Evolutionary conservation across 345 rosid genomes (phyloP).

Genomic region (Alliaria petiolata): DNA sequence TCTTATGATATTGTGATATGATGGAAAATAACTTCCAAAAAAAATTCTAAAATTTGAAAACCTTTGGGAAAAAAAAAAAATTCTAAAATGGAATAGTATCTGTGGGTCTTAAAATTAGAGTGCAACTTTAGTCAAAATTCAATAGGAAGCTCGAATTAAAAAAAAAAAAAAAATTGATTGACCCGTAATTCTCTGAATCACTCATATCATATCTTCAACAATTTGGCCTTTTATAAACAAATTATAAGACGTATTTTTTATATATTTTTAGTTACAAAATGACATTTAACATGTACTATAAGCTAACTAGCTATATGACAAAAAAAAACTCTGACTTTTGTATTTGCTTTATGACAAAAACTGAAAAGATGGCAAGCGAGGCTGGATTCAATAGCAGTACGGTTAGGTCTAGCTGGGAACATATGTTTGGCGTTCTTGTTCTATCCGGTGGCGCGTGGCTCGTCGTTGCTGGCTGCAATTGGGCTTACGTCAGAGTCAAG

Average conservation of each 20-base stretch:
- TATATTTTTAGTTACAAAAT: neutral
- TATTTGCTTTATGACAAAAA: neutral
- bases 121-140: slow-evolving; percentile 2
- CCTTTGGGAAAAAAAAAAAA: too few relatives aligned
- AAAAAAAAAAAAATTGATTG: neutral
- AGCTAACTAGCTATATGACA: neutral
- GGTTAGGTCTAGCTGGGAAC: slow-evolving; percentile 61
- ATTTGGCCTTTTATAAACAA: neutral
- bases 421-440: slow-evolving; percentile 58
- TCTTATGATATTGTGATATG: neutral
- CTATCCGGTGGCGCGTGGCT: slow-evolving; percentile 80
- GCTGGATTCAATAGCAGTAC: slow-evolving; percentile 31
- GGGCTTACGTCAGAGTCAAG: slow-evolving; percentile 79
- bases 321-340: neutral
- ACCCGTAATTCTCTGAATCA: slow-evolving; percentile 13
- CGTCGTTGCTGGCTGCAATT: slow-evolving; percentile 59
- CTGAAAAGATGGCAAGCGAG: slow-evolving; percentile 56
- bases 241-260: neutral
- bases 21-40: neutral
- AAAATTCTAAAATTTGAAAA: neutral
- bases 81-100: neutral
- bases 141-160: neutral
- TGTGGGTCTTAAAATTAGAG: neutral
- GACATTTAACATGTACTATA: neutral
- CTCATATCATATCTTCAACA: slow-evolving; percentile 3